Evolutionary conservation across 2,329 filamentous ascomycete genomes (phyloP), one percentile per base, ranked within the genome.

Genomic region (Canariomyces notabilis): DNA sequence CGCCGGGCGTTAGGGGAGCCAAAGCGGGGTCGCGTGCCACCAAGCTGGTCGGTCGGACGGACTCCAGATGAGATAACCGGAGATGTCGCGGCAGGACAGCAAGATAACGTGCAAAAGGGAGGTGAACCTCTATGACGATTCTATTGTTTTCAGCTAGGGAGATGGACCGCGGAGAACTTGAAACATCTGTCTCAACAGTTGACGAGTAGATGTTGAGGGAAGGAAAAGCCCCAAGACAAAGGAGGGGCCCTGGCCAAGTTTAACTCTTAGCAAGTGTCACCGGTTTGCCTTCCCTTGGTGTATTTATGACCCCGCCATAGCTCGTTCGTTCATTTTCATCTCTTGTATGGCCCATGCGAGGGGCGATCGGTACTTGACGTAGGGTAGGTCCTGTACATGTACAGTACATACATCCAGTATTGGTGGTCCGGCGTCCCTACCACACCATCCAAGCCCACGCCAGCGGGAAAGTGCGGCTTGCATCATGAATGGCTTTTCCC

Each of bases 21-120:
- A 42, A 36, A 43, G 54, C 51, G 54, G 54, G 53, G 56, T 57
- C 54, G 53, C 50, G 56, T 54, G 54, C 50, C 44, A 35, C 20
- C 22, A 41, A 18, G 37, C 19, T 20, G 32, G 26, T 37, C 43
- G 42, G 51, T 37, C 39, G 39, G 46, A n/a, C 29, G 46, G 44
- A 45, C 35, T 31, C 34, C 9, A 42, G 33, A 21, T 22, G 19
- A 37, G 50, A 36, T 49, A 47, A 35, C 50, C 43, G 46, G 29
- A 16, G 34, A 38, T 46, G 40, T 46, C 40, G 49, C 44, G 34
- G 15, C 26, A 36, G 32, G 14, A 12, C 22, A 12, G 19, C 9
- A 7, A 8, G 35, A 42, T 29, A 37, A 34, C 44, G 41, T 41
- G 32, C 44, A 12, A 45, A 47, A 31, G 37, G 44, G 45, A n/a